Evolutionary conservation across 148 eudicot species (phyloP), one percentile per base, ranked within the genome.

Genomic region (Simmondsia chinensis): DNA sequence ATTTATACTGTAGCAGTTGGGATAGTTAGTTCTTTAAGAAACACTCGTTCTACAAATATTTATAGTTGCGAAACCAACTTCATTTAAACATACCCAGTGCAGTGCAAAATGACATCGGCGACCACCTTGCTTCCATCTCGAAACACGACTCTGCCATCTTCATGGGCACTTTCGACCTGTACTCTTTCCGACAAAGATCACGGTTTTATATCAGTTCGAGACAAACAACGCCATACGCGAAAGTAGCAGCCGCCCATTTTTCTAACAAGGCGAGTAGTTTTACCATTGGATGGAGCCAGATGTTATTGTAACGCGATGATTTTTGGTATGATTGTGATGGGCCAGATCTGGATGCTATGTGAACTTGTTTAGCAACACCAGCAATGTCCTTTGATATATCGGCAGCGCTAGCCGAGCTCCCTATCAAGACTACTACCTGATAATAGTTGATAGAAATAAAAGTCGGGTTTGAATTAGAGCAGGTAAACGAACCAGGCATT

Each of bases 201-300:
- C 46, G 7, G 21, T 15, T 26, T 9, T n/a, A n/a, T 8, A 29
- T 41, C 3, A 48, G 47, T 26, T 24, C 21, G 43, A 33, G 26
- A 38, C n/a, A 33, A 49, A 44, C 15, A 22, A 32, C 9, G 33
- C 20, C 43, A 44, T 21, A n/a, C 34, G 25, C 48, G 26, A 3
- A 30, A 46, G 37, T 48, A 25, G 52, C 38, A 47, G 31, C 30
- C 27, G 44, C 39, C 60, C 13, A 59, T 12, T 10, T 48, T 46
- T 56, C 37, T 48, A 48, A 36, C 34, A 24, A 49, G 45, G 52
- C 31, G 6, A 60, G 54, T 39, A 46, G 38, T 40, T 56, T 72
- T 74, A 85, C 97, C 94, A 76, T 82, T 18, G 82, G 63, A 72
- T 74, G 94, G 33, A 91, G 75, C 97, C 97, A 85, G 46, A 82